Conservation (phyloP, 352 stramenopile species). For the Hyaloperonospora brassicae region DNA sequence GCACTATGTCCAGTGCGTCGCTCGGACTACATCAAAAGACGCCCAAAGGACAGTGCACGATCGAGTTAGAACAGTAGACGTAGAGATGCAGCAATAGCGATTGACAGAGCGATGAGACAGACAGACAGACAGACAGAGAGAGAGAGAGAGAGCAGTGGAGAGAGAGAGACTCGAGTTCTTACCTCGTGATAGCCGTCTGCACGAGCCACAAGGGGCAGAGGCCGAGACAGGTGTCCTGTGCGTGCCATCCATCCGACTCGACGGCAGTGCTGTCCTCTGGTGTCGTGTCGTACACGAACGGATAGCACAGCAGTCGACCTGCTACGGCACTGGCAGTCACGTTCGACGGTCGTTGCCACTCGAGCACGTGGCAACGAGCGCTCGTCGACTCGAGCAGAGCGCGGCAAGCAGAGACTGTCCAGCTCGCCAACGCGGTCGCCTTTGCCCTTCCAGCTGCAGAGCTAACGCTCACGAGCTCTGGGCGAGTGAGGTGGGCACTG, state of each 20-base stretch:
- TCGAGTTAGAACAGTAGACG: conserved; percentile 7
- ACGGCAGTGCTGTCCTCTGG: conserved; percentile 1
- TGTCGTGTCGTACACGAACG: conserved; percentile 76
- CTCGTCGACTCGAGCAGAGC: conserved; percentile 10
- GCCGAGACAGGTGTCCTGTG: conserved; percentile 44
- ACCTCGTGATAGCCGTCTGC: conserved; percentile 14
- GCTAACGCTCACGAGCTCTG: conserved; percentile 9
- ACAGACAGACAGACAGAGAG: no score
- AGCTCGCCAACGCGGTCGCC: conserved; percentile 8
- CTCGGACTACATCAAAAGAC: conserved; percentile 1
- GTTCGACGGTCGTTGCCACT: conserved; percentile 7
- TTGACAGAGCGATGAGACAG: no score
- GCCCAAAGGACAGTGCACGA: background rate
- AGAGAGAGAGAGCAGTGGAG: background rate
- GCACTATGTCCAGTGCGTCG: conserved; percentile 13
- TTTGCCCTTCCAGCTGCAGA: background rate
- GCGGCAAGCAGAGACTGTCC: conserved; percentile 16
- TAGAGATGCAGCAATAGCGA: background rate
- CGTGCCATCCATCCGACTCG: conserved; percentile 13
- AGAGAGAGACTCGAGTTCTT: background rate
- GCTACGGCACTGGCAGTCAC: conserved; percentile 30
- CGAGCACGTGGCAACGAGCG: conserved; percentile 6
- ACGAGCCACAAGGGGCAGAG: conserved; percentile 42
- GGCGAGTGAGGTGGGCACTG: conserved; percentile 16
- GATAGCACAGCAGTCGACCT: conserved; percentile 39